phyloP scores from a whole-genome alignment of 2,329 filamentous ascomycete species.

The Beauveria medogensis region DNA sequence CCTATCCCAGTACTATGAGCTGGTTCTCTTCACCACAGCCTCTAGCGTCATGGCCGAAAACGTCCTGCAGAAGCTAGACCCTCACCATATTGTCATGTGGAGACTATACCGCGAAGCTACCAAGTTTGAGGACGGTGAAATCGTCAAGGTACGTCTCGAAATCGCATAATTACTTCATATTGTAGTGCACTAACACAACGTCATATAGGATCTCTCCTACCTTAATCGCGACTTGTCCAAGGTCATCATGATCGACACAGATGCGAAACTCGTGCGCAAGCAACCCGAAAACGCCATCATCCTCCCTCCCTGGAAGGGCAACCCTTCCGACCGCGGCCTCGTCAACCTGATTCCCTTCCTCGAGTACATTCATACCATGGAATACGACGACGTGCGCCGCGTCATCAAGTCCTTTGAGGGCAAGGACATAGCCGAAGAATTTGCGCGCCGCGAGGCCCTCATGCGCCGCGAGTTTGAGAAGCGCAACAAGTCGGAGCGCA shows the following conservation, averaged over 20 bases:
- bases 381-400: constrained; percentile 76
- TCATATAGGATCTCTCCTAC: constrained; percentile 78
- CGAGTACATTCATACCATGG: constrained; percentile 94
- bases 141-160: constrained; percentile 65
- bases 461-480: constrained; percentile 81
- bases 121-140: constrained; percentile 89
- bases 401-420: constrained; percentile 84
- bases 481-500: constrained; percentile 56
- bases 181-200: constrained; percentile 13
- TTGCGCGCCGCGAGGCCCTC: constrained; percentile 77
- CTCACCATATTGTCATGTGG: constrained; percentile 92
- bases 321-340: constrained; percentile 74
- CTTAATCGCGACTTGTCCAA: constrained; percentile 94
- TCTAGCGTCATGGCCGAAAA: constrained; percentile 79
- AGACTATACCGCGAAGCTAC: constrained; percentile 94
- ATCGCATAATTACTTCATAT: not conserved
- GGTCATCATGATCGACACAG: constrained; percentile 88
- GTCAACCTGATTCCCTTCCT: constrained; percentile 91
- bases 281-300: constrained; percentile 97
- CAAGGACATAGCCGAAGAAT: constrained; percentile 82
- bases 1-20: constrained; percentile 93
- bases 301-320: constrained; percentile 81
- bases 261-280: constrained; percentile 69
- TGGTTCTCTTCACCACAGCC: constrained; percentile 89
- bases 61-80: constrained; percentile 86